Evolutionary conservation across 768 basidiomycete species (phyloP), one percentile per base, ranked within the genome.

Genomic region (Boletellus emodensis): DNA sequence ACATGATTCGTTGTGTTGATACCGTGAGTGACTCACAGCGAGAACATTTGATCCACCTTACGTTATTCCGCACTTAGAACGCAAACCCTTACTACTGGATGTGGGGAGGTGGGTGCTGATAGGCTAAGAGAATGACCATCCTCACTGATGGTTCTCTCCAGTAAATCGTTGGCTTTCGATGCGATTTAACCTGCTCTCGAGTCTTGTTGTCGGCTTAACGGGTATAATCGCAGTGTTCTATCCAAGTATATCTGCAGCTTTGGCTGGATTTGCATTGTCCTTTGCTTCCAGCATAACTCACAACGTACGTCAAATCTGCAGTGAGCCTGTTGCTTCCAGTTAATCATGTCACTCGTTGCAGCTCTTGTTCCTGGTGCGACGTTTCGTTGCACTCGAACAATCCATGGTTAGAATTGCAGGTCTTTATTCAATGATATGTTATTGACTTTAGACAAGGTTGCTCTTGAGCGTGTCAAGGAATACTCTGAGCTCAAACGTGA

Each of bases 161-260:
- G 90, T 94, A 15, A 94, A 93, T 64, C 84, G 92, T 39, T 97
- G 94, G 94, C 74, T 94, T 41, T 87, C 87, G 28, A 81, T 85
- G 53, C 85, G 94, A 10, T 94, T 94, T 78, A 88, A 93, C 61
- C 63, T 94, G 24, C 72, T 93, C 18, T 90, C 88, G 4, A 74
- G 82, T 52, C 75, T 75, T 28, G 78, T 91, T 50, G 70, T 94
- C 24, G 86, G 89, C n/a, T 68, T 83, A 32, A 90, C 84, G 14
- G 87, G 81, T 9, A 66, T 83, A 12, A 75, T 85, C 20, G 78
- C 84, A 34, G 74, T 95, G 15, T 58, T 85, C 41, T 77, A 85
- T 3, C 86, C 87, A 3, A 74, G 73, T 22, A 85, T 94, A 49
- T 81, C 80, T 51, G 93, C 94, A 3, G 80, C 94, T 0, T 70